phyloP scores from a whole-genome alignment of 768 basidiomycete species.

The Mrakia frigida region DNA sequence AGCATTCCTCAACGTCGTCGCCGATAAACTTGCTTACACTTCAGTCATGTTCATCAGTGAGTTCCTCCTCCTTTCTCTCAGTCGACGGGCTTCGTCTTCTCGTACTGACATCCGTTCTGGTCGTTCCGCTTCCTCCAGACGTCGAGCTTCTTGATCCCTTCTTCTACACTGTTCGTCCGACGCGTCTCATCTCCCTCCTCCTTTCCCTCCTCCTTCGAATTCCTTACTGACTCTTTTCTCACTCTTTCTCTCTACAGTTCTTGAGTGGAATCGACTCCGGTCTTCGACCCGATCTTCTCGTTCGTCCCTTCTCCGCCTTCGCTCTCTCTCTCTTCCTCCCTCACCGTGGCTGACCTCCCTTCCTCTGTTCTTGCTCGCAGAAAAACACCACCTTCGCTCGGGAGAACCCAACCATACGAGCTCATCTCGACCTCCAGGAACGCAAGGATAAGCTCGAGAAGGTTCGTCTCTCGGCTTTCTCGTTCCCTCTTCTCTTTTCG shows the following conservation, averaged over 20 bases:
- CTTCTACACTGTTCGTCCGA: slow-evolving; percentile 57
- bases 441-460: slow-evolving; percentile 96
- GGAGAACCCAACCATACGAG: slow-evolving; percentile 83
- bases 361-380: not conserved
- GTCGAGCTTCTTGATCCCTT: slow-evolving; percentile 97
- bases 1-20: slow-evolving; percentile 91
- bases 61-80: not conserved
- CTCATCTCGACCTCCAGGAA: slow-evolving; percentile 88
- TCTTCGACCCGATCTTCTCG: slow-evolving; percentile 83
- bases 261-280: slow-evolving; percentile 95
- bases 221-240: not conserved
- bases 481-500: not conserved
- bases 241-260: slow-evolving; percentile 54
- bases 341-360: not conserved
- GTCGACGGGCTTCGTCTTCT: not conserved
- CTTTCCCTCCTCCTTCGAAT: too few relatives aligned
- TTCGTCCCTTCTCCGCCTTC: slow-evolving; percentile 34
- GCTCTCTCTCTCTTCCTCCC: not conserved
- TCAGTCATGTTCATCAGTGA: slow-evolving; percentile 92
- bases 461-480: slow-evolving; percentile 49
- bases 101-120: not conserved
- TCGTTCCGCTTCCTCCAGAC: slow-evolving; percentile 41
- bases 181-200: not conserved
- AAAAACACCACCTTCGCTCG: slow-evolving; percentile 67
- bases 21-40: slow-evolving; percentile 92